Percentiles rank a stretch among this genome's conserved stretches.
Evolutionary conservation across 163 green algal genomes (phyloP).

Genomic region (Prototheca cutis): DNA sequence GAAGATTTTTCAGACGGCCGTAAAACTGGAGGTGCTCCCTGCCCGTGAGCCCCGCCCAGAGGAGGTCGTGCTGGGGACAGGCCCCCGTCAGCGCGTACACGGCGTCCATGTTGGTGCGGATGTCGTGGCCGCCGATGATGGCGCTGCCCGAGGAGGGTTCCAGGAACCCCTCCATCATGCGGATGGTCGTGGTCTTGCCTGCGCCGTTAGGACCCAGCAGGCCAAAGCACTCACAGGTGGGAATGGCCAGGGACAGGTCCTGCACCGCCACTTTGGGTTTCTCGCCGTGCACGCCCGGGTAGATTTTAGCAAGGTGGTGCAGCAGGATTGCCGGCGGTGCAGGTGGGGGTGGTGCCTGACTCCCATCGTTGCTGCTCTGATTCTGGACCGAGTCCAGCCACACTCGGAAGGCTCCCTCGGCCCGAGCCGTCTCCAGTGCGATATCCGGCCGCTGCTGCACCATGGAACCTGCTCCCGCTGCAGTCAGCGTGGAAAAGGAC

Average conservation of each 20-base stretch:
- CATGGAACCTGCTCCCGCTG: too few relatives aligned
- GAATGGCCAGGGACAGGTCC: conserved; percentile 62
- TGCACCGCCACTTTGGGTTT: conserved; percentile 54
- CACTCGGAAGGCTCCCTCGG: too few relatives aligned
- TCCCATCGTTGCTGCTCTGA: too few relatives aligned
- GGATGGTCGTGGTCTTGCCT: conserved; percentile 85
- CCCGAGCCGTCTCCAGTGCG: background rate
- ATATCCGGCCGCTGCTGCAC: background rate
- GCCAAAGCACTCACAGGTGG: conserved; percentile 78
- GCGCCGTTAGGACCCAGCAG: conserved; percentile 78
- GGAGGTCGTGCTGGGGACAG: conserved; percentile 78
- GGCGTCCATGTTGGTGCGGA: conserved; percentile 28
- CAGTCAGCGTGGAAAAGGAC: too few relatives aligned
- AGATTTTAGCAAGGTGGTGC: conserved; percentile 65
- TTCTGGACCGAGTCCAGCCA: too few relatives aligned
- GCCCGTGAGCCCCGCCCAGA: conserved; percentile 69
- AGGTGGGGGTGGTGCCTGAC: too few relatives aligned
- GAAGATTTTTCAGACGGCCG: conserved; percentile 18
- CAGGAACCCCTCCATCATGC: conserved; percentile 65
- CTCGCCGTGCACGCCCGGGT: conserved; percentile 27
- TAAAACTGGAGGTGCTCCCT: conserved; percentile 88
- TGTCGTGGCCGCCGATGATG: conserved; percentile 27
- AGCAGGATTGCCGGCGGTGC: conserved; percentile 56
- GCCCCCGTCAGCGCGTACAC: conserved; percentile 68
- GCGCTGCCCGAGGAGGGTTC: conserved; percentile 28